Conservation (phyloP, 352 stramenopile species). For the Globisporangium echinulatum region DNA sequence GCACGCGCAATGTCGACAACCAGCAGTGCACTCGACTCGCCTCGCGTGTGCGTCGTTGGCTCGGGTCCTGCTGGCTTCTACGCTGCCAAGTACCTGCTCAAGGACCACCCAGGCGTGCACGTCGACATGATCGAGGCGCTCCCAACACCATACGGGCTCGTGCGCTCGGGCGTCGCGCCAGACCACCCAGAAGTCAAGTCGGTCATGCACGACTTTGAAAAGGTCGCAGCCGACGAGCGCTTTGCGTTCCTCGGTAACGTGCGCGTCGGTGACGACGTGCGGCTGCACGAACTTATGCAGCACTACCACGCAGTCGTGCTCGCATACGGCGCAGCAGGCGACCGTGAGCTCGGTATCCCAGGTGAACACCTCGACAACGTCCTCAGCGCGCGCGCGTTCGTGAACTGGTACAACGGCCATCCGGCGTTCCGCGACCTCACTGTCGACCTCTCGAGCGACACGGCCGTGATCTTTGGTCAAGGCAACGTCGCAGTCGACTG, state of each 20-base stretch:
- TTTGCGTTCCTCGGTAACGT: constrained; percentile 91
- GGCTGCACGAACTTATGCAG: constrained; percentile 78
- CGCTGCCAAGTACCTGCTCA: constrained; percentile 93
- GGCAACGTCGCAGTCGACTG: constrained; percentile 98
- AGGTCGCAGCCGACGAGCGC: constrained; percentile 71
- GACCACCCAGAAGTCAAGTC: constrained; percentile 99
- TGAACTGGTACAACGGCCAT: constrained; percentile 99
- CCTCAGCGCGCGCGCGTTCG: constrained; percentile 90
- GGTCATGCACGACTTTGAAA: constrained; percentile 95
- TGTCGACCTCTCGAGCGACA: constrained; percentile 47
- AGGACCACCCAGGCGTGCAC: constrained; percentile 42
- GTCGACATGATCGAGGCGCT: constrained; percentile 94
- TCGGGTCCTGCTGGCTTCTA: constrained; percentile 91
- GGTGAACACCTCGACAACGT: constrained; percentile 77
- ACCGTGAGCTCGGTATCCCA: constrained; percentile 82
- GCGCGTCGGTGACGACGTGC: constrained; percentile 81
- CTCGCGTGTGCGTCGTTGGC: constrained; percentile 86
- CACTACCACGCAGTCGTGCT: constrained; percentile 95
- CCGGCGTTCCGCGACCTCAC: constrained; percentile 88
- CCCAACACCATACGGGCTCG: constrained; percentile 94
- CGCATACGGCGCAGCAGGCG: constrained; percentile 92
- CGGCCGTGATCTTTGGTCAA: constrained; percentile 95
- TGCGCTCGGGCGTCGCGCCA: constrained; percentile 94
- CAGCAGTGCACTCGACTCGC: neutral
- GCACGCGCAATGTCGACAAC: neutral